A percentile compares a stretch with the other conserved stretches of the same genome.
These are phyloP conservation scores for Chytriomyces sp. DNA, from an alignment of 192 early-diverging fungal species.

Conservation along the genomic window DNA sequence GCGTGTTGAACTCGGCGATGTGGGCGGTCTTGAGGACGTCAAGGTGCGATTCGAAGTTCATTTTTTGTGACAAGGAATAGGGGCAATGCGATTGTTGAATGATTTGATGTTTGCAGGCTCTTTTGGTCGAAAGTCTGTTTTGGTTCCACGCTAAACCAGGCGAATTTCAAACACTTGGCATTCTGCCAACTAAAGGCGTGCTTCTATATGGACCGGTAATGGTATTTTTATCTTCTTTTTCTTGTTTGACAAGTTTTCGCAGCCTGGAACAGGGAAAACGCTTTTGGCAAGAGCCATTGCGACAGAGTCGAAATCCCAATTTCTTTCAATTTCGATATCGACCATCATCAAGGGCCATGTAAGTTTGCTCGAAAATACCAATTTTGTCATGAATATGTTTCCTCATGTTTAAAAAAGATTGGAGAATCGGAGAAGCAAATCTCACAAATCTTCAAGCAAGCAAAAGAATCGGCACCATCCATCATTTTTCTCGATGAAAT, in stretches of 20 bases:
- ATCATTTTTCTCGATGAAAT: conserved; percentile 95
- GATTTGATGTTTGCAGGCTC: conserved; percentile 43
- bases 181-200: conserved; percentile 78
- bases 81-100: not conserved
- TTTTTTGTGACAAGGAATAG: not conserved
- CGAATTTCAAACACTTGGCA: conserved; percentile 70
- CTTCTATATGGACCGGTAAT: conserved; percentile 63
- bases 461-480: conserved; percentile 71
- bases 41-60: conserved; percentile 57
- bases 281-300: conserved; percentile 85
- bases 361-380: conserved; percentile 21
- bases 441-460: conserved; percentile 71
- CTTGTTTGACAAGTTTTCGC: conserved; percentile 61
- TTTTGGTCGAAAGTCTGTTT: conserved; percentile 75
- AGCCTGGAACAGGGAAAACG: conserved; percentile 94
- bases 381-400: conserved; percentile 6
- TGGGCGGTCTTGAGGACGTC: conserved; percentile 76
- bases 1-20: conserved; percentile 72
- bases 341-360: conserved; percentile 86
- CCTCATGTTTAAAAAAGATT: conserved; percentile 49
- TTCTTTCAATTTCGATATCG: conserved; percentile 78
- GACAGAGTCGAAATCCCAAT: conserved; percentile 77
- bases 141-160: conserved; percentile 75
- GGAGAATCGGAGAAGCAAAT: conserved; percentile 96
- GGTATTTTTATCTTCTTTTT: conserved; percentile 6